Base-by-base conservation (phyloP, 345 rosid species). In the Citrus glauca region DNA sequence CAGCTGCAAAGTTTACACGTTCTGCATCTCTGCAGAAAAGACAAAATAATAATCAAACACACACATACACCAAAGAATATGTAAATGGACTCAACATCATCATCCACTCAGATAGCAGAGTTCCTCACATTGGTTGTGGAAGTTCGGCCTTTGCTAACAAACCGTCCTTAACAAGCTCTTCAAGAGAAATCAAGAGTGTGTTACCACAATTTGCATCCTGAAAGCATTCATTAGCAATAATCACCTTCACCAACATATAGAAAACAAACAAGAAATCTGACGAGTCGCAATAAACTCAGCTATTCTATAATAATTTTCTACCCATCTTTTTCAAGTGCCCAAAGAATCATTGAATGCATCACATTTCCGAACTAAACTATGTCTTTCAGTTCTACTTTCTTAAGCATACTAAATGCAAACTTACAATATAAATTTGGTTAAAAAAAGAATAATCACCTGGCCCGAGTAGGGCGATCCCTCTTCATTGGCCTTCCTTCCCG, bases 201-300 rank as follows among this genome's bases (percentile, higher is more conserved):
- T 91, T 95, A 32, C 98, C 99, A 81, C 98, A 95, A 81, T 95
- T 93, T 33, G 99, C 99, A 84, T 95, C 99, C 99, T 95, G 85
- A 57, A 81, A 78, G 28, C 53, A 77, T 56, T 65, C 66, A 64
- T 33, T 35, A 76, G 6, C 27, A 28, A 22, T 27, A 57, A 69
- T 28, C 13, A 25, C 10, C 32, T 57, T 25, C 33, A 42, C n/a
- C 33, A 65, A 75, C 35, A 42, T 63, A 9, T 35, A 71, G 20
- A 35, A 19, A 40, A 32, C 11, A 22, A 45, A 71, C 24, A 68
- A 69, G 53, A 56, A 20, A 19, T 32, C 53, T 45, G 6, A 55
- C 3, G 9, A n/a, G n/a, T 14, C 38, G 4, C 6, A 35, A 71
- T n/a, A 72, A 37, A 60, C 27, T 35, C 37, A 57, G 68, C 28